Evolutionary conservation across 352 stramenopile species (phyloP), one percentile per base, ranked within the genome.

Genomic region (Pythium grandisporangium): DNA sequence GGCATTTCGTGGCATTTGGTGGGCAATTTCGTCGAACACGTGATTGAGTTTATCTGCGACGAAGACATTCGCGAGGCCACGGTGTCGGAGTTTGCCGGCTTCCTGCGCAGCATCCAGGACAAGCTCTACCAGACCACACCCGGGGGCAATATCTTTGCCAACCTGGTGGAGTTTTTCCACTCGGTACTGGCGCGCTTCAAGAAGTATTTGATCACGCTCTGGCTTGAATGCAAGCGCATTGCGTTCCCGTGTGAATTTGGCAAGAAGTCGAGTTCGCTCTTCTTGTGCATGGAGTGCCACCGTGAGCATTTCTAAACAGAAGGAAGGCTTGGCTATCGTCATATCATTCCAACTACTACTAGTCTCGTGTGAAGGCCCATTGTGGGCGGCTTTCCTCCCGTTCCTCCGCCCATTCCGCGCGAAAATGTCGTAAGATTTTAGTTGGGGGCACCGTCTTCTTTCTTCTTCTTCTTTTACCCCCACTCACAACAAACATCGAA

Each of bases 241-340:
- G 54, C 66, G 42, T 84, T 79, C 37, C 71, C 75, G 22, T 88
- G 75, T 47, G 75, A 88, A 38, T 88, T 88, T 48, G 75, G 75
- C 49, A 85, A 88, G 36, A 88, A 85, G 48, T 85, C 71, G 11
- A 59, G 71, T 40, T 68, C 52, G 34, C 61, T 88, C 25, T 88
- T 88, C 45, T 61, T 88, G 17, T 88, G 75, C 52, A 88, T 88
- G 75, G 75, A 88, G 49, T 88, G 75, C 61, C 75, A 88, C 55
- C 72, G 71, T 29, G 75, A 88, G 57, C 75, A 88, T 49, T 59
- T 73, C 54, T 86, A 59, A 57, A 22, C 7, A 43, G n/a, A n/a
- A n/a, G n/a, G n/a, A n/a, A n/a, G n/a, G n/a, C n/a, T n/a, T n/a
- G n/a, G n/a, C n/a, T n/a, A n/a, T n/a, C n/a, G n/a, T n/a, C n/a